phyloP scores from a whole-genome alignment of 2,329 filamentous ascomycete species.

The Moelleriella libera region DNA sequence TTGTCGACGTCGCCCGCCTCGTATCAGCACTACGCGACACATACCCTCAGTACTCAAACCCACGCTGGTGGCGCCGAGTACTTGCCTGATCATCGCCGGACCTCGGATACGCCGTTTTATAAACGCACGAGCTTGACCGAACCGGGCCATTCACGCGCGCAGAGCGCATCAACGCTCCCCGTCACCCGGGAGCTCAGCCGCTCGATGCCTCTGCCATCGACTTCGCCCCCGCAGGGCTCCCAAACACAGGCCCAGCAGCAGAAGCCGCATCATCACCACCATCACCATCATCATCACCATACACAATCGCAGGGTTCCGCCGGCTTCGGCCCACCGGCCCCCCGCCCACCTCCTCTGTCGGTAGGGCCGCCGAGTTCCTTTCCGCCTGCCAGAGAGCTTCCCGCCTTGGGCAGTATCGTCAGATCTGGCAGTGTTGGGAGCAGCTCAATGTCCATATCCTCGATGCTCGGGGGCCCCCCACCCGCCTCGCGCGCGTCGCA shows the following conservation, averaged over 20 bases:
- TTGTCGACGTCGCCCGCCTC: neutral
- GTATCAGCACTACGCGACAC: neutral
- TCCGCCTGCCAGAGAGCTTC: conserved; percentile 35
- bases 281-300: conserved; percentile 11
- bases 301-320: conserved; percentile 18
- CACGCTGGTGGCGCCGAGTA: conserved; percentile 11
- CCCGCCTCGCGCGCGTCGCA: conserved; percentile 26
- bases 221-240: conserved; percentile 23
- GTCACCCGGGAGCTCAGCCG: conserved; percentile 21
- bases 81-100: conserved; percentile 19
- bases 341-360: conserved; percentile 26
- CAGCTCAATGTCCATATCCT: conserved; percentile 48
- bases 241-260: neutral
- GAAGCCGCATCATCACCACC: conserved; percentile 9
- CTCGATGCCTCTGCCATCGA: conserved; percentile 28
- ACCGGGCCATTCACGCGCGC: conserved; percentile 25
- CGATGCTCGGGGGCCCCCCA: conserved; percentile 41
- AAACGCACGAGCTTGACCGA: conserved; percentile 16
- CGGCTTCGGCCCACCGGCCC: conserved; percentile 30
- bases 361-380: conserved; percentile 30
- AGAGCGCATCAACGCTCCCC: conserved; percentile 29
- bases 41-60: neutral
- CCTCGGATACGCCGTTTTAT: conserved; percentile 29
- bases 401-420: conserved; percentile 34
- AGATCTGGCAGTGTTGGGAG: conserved; percentile 29